These are phyloP conservation scores for Pyricularia grisea DNA, from an alignment of 2,329 filamentous ascomycete genomes.

Conservation along the genomic window DNA sequence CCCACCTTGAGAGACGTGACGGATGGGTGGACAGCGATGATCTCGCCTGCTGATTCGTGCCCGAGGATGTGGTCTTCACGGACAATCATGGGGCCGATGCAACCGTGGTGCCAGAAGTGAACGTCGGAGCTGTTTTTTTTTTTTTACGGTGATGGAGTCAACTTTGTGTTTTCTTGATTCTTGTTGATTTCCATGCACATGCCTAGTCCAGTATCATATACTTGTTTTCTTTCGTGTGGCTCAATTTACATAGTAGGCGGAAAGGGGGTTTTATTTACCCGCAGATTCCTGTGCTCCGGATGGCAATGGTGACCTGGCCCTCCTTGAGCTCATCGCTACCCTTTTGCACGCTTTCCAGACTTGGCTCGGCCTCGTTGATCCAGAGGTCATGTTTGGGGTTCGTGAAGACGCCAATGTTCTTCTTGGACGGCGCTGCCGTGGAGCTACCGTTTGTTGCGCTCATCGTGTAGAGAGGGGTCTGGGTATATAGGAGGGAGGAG, in stretches of 20 bases:
- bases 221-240: background rate
- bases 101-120: conserved; percentile 94
- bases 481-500: background rate
- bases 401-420: conserved; percentile 94
- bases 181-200: background rate
- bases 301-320: conserved; percentile 78
- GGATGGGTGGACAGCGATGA: conserved; percentile 73
- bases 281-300: conserved; percentile 95
- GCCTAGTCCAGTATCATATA: background rate
- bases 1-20: conserved; percentile 71
- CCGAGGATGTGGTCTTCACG: conserved; percentile 82
- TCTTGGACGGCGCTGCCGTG: conserved; percentile 47
- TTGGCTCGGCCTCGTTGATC: conserved; percentile 71
- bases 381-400: conserved; percentile 89
- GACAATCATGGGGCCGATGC: conserved; percentile 95
- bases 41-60: conserved; percentile 81
- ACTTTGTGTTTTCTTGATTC: background rate
- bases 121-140: conserved; percentile 83
- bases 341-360: conserved; percentile 61
- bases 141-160: background rate
- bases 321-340: conserved; percentile 59
- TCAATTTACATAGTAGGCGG: too few species aligned
- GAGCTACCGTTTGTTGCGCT: background rate
- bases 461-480: background rate
- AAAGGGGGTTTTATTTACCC: conserved; percentile 45